Evolutionary conservation across 768 basidiomycete species (phyloP), one percentile per base, ranked within the genome.

Genomic region (Neoboletus subvelutipes): DNA sequence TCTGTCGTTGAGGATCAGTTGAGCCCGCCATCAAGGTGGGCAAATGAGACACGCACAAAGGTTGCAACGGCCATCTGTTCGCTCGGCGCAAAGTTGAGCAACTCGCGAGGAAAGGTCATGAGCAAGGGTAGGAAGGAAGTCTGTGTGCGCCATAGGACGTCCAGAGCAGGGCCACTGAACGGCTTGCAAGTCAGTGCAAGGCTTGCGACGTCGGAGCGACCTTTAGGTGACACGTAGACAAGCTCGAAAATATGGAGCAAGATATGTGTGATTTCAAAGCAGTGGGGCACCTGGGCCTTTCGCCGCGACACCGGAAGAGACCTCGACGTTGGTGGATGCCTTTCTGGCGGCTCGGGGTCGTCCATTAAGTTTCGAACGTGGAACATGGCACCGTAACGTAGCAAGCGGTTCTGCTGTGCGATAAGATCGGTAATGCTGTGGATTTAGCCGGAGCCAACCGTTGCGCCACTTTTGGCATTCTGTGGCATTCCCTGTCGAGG

Each of bases 141-240:
- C 54, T 67, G 65, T 0, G 59, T 46, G 24, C 60, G 56, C 66
- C 65, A 68, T 3, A 67, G 57, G 4, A 67, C 52, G n/a, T 62
- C 63, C 17, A 67, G 65, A 5, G 65, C 65, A 9, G 59, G 57
- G 3, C 42, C 54, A 29, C 40, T 61, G 62, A 67, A 59, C 0
- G 45, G 24, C 37, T 59, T 64, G 56, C 66, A 66, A 2, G 63
- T 59, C 2, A 36, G 56, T 2, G 66, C 65, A 2, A 67, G 60
- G 13, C 13, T 46, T 2, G 48, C 52, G 28, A 67, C 62, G 43
- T 61, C 65, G 3, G 52, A 8, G 17, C 55, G 59, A 12, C 65
- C 56, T 5, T 50, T 50, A 0, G 22, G 0, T 1, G 51, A 47
- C 18, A 55, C 7, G 34, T 52, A 67, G 48, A 65, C 55, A 12